phyloP scores from a whole-genome alignment of 805 yeast species.

The Sungouiella blattae region DNA sequence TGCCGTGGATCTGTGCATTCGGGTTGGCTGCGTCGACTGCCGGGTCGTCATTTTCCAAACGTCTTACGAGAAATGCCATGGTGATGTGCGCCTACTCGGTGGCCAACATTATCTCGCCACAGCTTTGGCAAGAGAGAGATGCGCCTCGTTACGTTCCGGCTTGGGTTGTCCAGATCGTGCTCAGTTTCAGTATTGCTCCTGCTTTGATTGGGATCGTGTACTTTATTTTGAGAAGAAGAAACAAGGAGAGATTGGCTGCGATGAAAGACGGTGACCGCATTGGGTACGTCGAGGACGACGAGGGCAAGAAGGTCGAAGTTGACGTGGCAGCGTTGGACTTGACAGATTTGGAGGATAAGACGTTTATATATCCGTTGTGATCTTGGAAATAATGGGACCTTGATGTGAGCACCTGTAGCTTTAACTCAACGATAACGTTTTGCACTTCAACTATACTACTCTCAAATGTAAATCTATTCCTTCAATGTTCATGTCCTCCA shows the following conservation, averaged over 20 bases:
- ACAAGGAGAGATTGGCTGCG: constrained; percentile 32
- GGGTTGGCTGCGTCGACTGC: constrained; percentile 30
- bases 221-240: constrained; percentile 43
- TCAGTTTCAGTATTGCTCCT: constrained; percentile 49
- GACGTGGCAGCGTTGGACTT: constrained; percentile 46
- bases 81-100: constrained; percentile 45
- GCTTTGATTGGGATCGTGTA: constrained; percentile 40
- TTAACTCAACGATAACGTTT: too few species aligned
- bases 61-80: constrained; percentile 43
- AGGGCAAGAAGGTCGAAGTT: constrained; percentile 27
- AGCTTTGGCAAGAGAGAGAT: constrained; percentile 47
- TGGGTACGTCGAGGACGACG: constrained; percentile 24
- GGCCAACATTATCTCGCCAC: constrained; percentile 54
- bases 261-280: constrained; percentile 22
- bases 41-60: constrained; percentile 47
- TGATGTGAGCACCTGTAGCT: too few species aligned
- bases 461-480: too few species aligned
- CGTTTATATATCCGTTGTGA: constrained; percentile 48
- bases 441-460: too few species aligned
- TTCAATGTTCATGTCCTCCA: too few species aligned
- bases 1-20: constrained; percentile 31
- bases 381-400: too few species aligned
- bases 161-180: constrained; percentile 54
- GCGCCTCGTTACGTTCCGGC: constrained; percentile 36
- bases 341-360: constrained; percentile 51